Percentiles rank a stretch among this genome's conserved stretches.
Evolutionary conservation across 306 rosid species (phyloP).

Genomic region (Cucumis melo): DNA sequence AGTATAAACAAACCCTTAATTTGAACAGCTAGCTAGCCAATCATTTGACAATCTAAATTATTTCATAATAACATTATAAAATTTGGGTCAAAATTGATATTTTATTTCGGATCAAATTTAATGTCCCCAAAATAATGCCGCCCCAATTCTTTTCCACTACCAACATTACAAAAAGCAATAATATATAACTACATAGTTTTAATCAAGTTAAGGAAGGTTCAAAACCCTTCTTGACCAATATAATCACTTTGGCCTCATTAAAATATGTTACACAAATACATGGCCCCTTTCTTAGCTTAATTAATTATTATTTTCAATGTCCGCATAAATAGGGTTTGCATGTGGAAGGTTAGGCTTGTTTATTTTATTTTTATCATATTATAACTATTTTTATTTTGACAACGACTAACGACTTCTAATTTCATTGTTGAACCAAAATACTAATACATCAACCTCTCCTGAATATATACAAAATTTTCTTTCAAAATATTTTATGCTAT

Average conservation of each 20-base stretch:
- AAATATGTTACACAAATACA: not conserved
- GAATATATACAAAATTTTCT: not conserved
- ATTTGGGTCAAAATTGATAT: not conserved
- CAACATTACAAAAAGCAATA: not conserved
- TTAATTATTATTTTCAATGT: not conserved
- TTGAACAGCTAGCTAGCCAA: not conserved
- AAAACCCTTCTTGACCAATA: not conserved
- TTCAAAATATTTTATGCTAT: not conserved
- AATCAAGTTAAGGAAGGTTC: not conserved
- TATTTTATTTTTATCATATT: not conserved
- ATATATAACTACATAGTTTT: not conserved
- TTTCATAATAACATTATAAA: not conserved
- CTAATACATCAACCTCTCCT: not conserved
- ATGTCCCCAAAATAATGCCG: not conserved
- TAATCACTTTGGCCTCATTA: not conserved
- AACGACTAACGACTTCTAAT: too few relatives aligned
- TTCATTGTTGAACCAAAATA: too few relatives aligned
- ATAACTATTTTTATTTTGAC: not conserved
- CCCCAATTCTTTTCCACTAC: constrained; percentile 10
- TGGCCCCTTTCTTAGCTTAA: not conserved
- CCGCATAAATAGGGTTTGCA: constrained; percentile 3
- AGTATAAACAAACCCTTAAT: not conserved
- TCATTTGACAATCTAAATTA: not conserved
- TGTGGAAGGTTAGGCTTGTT: not conserved
- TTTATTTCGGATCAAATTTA: not conserved